A percentile compares a stretch with the other conserved stretches of the same genome.
Conservation (phyloP, 495 filamentous ascomycete genomes). For the Xylaria cubensis region DNA sequence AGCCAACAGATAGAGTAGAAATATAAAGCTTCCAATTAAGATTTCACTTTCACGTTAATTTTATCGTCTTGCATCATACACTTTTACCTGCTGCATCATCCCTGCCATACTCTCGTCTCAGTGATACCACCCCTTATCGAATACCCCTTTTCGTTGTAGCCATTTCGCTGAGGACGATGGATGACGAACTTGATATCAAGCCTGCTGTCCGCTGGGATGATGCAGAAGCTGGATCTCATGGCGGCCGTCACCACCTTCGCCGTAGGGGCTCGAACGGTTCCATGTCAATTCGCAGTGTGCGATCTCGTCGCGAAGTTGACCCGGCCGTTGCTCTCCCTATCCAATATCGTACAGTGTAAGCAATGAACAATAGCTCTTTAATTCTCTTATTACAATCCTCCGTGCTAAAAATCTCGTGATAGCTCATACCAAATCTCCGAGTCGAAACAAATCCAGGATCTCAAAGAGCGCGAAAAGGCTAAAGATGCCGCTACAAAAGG, state of each 20-base stretch:
- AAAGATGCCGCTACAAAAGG: constrained; percentile 52
- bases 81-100: neutral
- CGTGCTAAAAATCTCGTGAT: constrained; percentile 15
- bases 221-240: constrained; percentile 34
- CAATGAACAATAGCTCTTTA: neutral
- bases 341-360: constrained; percentile 59
- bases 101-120: neutral
- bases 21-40: constrained; percentile 13
- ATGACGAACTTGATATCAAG: constrained; percentile 35
- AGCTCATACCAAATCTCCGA: constrained; percentile 62
- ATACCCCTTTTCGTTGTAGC: neutral
- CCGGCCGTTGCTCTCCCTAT: constrained; percentile 59
- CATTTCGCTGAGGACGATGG: constrained; percentile 2
- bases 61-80: neutral
- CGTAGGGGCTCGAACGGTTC: constrained; percentile 41
- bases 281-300: constrained; percentile 47
- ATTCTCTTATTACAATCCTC: neutral
- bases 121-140: neutral
- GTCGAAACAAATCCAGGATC: constrained; percentile 48
- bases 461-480: constrained; percentile 42
- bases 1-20: constrained; percentile 6
- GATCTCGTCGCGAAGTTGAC: constrained; percentile 47
- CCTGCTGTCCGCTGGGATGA: constrained; percentile 43
- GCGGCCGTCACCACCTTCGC: constrained; percentile 35
- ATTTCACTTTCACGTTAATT: neutral